These are phyloP conservation scores for Austroboletus novae-zelandiae DNA, from an alignment of 1,284 basidiomycete species.

Conservation along the genomic window DNA sequence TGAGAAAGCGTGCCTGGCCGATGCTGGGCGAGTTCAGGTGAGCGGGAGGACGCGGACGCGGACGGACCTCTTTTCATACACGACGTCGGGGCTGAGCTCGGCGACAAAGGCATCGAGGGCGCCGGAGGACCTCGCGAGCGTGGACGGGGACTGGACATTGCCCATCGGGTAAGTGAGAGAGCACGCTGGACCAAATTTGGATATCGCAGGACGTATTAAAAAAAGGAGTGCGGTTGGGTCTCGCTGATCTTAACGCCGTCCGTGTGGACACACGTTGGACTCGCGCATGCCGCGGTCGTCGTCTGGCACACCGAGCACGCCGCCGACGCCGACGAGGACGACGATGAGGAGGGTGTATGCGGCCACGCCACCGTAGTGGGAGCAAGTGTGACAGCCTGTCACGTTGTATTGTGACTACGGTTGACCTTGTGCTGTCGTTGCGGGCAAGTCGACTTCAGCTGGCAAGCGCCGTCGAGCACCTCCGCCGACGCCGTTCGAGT, in stretches of 20 bases:
- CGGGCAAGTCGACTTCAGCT: not conserved
- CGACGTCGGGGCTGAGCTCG: constrained; percentile 81
- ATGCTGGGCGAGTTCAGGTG: constrained; percentile 47
- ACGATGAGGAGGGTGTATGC: not conserved
- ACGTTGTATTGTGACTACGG: constrained; percentile 21
- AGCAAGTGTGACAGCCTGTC: constrained; percentile 23
- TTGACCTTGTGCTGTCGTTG: constrained; percentile 13
- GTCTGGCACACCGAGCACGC: not conserved
- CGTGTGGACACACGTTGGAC: not conserved
- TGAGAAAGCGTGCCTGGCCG: constrained; percentile 92
- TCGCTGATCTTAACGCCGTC: constrained; percentile 15
- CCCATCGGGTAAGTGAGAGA: constrained; percentile 47
- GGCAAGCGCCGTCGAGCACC: constrained; percentile 6
- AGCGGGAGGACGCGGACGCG: not conserved
- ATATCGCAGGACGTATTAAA: not conserved
- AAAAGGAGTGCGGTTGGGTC: not conserved
- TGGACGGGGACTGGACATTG: constrained; percentile 63
- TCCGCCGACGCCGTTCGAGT: constrained; percentile 1
- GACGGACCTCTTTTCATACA: constrained; percentile 86
- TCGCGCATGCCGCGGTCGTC: not conserved
- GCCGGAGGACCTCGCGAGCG: constrained; percentile 66
- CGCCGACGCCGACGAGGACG: not conserved
- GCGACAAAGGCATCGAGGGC: constrained; percentile 88
- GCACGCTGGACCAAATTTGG: constrained; percentile 8
- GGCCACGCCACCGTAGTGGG: constrained; percentile 10